Conservation (phyloP, 768 basidiomycete species). For the Tremella fuciformis region DNA sequence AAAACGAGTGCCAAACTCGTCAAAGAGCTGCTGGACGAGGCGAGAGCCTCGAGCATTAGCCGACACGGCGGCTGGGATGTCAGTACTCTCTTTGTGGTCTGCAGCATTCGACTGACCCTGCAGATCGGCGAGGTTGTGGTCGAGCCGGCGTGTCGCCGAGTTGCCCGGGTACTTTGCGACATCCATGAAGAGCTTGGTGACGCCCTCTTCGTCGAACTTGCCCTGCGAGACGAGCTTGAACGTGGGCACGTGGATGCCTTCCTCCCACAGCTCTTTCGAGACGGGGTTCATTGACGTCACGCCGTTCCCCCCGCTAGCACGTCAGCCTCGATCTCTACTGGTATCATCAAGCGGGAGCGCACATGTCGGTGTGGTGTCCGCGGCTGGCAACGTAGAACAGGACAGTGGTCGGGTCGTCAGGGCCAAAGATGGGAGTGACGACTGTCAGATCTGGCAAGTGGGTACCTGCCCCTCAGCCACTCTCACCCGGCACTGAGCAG, state of each 20-base stretch:
- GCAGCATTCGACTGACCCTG: constrained; percentile 59
- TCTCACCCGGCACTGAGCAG: too few species aligned
- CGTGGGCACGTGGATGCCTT: constrained; percentile 82
- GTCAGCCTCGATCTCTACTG: too few species aligned
- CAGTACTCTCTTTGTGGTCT: too few species aligned
- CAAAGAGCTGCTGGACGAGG: constrained; percentile 76
- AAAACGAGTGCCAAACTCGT: constrained; percentile 76
- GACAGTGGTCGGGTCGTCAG: constrained; percentile 12
- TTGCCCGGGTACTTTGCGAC: constrained; percentile 18
- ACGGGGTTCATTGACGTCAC: constrained; percentile 80
- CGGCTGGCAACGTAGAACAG: constrained; percentile 26
- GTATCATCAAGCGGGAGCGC: too few species aligned
- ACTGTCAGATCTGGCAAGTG: constrained; percentile 39
- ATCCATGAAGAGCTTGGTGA: constrained; percentile 70
- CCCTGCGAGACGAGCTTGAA: constrained; percentile 86
- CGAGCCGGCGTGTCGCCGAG: constrained; percentile 52
- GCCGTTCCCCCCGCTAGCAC: too few species aligned
- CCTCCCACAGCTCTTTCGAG: constrained; percentile 84
- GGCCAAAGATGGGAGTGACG: constrained; percentile 35
- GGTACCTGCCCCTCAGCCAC: constrained; percentile 7
- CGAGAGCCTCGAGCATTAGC: constrained; percentile 78
- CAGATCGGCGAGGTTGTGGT: constrained; percentile 55
- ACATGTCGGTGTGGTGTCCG: constrained; percentile 17
- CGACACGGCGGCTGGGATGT: constrained; percentile 53
- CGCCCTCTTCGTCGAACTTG: constrained; percentile 68